Percentiles rank a stretch among this genome's conserved stretches.
phyloP scores from a whole-genome alignment of 1,284 basidiomycete genomes.

The Mrakiaceae sp. region DNA sequence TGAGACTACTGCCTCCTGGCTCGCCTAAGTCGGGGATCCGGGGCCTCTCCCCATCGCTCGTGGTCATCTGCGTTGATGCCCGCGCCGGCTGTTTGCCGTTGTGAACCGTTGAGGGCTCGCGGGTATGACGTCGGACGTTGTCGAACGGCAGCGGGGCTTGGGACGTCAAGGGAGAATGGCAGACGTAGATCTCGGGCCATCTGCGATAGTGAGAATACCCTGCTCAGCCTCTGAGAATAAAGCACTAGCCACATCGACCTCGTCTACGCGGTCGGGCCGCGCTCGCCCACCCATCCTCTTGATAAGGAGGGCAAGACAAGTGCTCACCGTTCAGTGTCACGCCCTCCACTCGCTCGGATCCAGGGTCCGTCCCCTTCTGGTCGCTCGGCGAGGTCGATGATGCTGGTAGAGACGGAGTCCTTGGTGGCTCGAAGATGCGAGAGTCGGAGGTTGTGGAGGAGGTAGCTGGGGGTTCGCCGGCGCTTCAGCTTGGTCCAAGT shows the following conservation, averaged over 20 bases:
- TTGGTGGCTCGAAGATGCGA: slow-evolving; percentile 77
- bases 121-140: not conserved
- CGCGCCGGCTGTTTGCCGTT: no score
- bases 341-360: slow-evolving; percentile 11
- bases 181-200: slow-evolving; percentile 7
- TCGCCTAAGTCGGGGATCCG: slow-evolving; percentile 8
- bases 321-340: slow-evolving; percentile 13
- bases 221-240: no score
- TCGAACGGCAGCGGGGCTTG: not conserved
- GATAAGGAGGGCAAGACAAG: not conserved
- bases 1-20: slow-evolving; percentile 46
- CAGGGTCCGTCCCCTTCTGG: slow-evolving; percentile 8
- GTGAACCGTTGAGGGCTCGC: no score
- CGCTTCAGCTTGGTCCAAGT: no score
- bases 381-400: slow-evolving; percentile 52
- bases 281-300: no score
- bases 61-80: no score
- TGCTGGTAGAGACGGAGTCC: slow-evolving; percentile 65
- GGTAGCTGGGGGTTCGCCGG: slow-evolving; percentile 45
- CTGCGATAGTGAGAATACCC: not conserved
- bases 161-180: slow-evolving; percentile 4
- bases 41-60: no score
- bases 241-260: no score
- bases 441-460: slow-evolving; percentile 72
- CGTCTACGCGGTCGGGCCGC: no score